Evolutionary conservation across 148 eudicot species (phyloP).

Genomic region (Polygonum maritimum): DNA sequence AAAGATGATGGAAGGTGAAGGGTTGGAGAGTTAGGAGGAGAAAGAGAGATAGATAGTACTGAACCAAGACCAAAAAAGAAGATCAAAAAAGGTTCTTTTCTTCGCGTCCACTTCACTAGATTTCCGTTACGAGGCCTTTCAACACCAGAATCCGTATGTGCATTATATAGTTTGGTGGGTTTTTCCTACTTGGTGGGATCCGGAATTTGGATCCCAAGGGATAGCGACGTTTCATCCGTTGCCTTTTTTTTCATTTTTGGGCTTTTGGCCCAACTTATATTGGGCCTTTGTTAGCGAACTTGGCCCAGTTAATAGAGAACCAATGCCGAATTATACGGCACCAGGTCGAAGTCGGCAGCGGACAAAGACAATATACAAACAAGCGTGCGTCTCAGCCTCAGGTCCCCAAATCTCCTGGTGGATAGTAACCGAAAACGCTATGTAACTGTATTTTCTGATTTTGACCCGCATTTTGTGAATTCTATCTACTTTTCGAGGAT

Average conservation of each 20-base stretch:
- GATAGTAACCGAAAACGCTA: neutral
- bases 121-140: slow-evolving; percentile 2
- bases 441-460: neutral
- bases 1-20: neutral
- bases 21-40: slow-evolving; percentile 9
- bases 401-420: neutral
- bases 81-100: slow-evolving; percentile 9
- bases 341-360: neutral
- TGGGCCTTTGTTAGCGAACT: neutral
- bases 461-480: neutral
- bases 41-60: neutral
- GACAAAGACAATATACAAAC: neutral
- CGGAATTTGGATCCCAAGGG: neutral
- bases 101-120: slow-evolving; percentile 11
- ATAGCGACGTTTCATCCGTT: slow-evolving; percentile 9
- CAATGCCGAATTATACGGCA: neutral
- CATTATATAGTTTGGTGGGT: slow-evolving; percentile 1
- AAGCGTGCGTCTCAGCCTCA: neutral
- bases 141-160: neutral
- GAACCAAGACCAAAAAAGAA: neutral
- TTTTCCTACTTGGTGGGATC: neutral
- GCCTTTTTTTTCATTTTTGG: neutral
- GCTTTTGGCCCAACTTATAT: neutral
- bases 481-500: neutral
- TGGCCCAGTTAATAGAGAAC: neutral